Evolutionary conservation across 345 rosid species (phyloP).

Genomic region (Mercurialis annua): DNA sequence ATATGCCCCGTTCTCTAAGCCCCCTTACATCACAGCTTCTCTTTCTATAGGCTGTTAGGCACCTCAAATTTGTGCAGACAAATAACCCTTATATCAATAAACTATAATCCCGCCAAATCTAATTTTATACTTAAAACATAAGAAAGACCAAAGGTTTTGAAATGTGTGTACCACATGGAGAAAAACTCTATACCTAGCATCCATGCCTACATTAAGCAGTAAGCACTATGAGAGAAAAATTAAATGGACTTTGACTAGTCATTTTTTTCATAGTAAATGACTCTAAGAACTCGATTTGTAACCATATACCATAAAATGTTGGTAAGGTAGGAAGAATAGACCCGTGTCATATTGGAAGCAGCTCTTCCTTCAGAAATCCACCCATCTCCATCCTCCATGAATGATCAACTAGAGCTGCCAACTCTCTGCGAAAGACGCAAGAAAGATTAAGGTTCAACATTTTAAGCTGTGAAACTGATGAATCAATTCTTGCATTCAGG

Average conservation of each 20-base stretch:
- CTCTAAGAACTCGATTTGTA: slow-evolving; percentile 11
- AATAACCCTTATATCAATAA: not conserved
- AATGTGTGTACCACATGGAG: not conserved
- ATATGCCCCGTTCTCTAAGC: not conserved
- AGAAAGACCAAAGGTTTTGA: slow-evolving; percentile 1
- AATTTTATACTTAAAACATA: not conserved
- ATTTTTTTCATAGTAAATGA: slow-evolving; percentile 13
- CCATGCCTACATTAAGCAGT: slow-evolving; percentile 6
- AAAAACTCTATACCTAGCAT: slow-evolving; percentile 1
- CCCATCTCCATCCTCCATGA: slow-evolving; percentile 96
- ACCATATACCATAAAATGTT: slow-evolving; percentile 26
- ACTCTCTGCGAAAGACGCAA: slow-evolving; percentile 50
- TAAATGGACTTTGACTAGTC: not conserved
- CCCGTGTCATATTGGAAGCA: slow-evolving; percentile 37
- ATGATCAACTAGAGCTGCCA: slow-evolving; percentile 64
- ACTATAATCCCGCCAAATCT: not conserved
- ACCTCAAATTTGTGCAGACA: not conserved
- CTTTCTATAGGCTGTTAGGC: not conserved
- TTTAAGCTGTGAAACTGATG: slow-evolving; percentile 7
- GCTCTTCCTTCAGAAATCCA: slow-evolving; percentile 63
- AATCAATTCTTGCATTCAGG: not conserved
- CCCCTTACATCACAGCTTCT: not conserved
- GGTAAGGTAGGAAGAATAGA: slow-evolving; percentile 11
- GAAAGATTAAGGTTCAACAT: slow-evolving; percentile 5
- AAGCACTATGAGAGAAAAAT: not conserved